Conservation (phyloP, 2,329 filamentous ascomycete genomes). For the Cytospora mali region DNA sequence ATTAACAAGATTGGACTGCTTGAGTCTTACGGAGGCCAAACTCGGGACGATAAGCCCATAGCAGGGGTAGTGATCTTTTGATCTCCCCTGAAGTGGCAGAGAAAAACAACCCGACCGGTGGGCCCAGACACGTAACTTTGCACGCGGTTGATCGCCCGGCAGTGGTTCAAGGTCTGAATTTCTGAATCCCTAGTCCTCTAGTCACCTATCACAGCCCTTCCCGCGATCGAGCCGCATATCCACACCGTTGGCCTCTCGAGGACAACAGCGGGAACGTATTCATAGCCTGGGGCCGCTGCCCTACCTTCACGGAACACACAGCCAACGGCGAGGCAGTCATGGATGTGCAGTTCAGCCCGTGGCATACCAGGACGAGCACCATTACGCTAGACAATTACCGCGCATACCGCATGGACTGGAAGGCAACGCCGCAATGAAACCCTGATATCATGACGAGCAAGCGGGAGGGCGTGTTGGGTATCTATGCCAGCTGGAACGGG, state of each 20-base stretch:
- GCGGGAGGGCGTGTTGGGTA: constrained; percentile 12
- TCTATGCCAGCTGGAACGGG: constrained; percentile 39
- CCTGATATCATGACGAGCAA: constrained; percentile 30
- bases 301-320: constrained; percentile 49
- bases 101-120: neutral
- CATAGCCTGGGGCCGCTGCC: constrained; percentile 49
- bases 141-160: neutral
- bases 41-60: neutral
- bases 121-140: neutral
- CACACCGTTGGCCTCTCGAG: neutral
- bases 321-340: constrained; percentile 43
- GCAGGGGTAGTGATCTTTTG: neutral
- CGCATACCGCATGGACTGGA: constrained; percentile 34
- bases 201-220: neutral
- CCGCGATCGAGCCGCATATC: neutral
- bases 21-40: too few relatives aligned
- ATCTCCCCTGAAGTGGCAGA: neutral
- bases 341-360: constrained; percentile 44
- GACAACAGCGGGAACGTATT: constrained; percentile 39
- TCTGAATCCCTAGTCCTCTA: too few relatives aligned
- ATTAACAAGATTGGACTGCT: too few relatives aligned
- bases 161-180: too few relatives aligned
- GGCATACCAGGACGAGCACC: constrained; percentile 25
- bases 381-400: constrained; percentile 30
- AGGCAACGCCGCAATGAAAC: constrained; percentile 30